Evolutionary conservation across 2,329 filamentous ascomycete species (phyloP), one percentile per base, ranked within the genome.

Genomic region (Fusarium marasasianum): DNA sequence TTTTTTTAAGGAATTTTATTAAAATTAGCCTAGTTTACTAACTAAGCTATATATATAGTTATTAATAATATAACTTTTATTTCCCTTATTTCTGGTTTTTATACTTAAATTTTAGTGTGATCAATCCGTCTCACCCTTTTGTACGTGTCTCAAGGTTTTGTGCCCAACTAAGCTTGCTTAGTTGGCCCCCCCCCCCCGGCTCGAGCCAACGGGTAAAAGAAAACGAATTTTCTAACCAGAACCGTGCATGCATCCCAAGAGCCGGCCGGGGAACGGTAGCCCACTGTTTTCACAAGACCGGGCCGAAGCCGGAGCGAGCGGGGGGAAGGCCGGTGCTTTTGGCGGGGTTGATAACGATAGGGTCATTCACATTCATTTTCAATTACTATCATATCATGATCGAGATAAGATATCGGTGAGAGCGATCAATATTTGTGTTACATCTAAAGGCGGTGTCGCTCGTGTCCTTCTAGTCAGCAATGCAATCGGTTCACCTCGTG

Each of bases 221-320:
- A 44, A 24, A 45, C 45, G 35, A 33, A 18, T 45, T 69, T 69
- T 69, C 35, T 18, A 14, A 14, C 24, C 48, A 51, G 24, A 33
- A 20, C n/a, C 41, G 29, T 57, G 24, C 33, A 29, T 37, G 35
- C 35, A 10, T 60, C 29, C 37, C 53, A 47, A 38, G 55, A 56
- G 40, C 57, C 72, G 62, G 65, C 70, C 73, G 73, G 73, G 63
- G 66, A 67, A 62, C 70, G 70, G 70, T 63, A 73, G 65, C 45
- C 58, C 66, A 53, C 59, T 53, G 40, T 63, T 35, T 45, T 65
- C 13, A 13, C 35, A 20, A 45, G 48, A 60, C 73, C 73, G 73
- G 73, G 71, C 73, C 73, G 73, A 76, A 71, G 73, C 63, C 73
- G 71, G 73, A 70, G 70, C 45, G 43, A 72, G 66, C 63, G 63